Base-by-base conservation (phyloP, 352 stramenopile species). In the Globisporangium uncinulatum region DNA sequence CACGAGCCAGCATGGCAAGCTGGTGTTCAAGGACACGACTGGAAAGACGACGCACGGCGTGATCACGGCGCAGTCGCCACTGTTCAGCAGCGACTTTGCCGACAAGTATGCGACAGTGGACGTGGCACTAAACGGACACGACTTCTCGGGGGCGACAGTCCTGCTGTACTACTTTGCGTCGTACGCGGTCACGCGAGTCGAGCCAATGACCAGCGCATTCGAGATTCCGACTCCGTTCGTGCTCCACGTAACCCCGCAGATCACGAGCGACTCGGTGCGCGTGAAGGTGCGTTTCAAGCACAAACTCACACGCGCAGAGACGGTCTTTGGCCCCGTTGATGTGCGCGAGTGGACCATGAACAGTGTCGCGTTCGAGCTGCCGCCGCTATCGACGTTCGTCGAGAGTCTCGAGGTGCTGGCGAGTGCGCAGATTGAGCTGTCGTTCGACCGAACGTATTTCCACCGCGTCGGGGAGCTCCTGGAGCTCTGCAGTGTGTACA, bases 101-200 rank as follows among this genome's bases (percentile, higher is more conserved):
- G 75, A 82, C 20, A 59, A 68, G 21, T 77, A 65, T 13, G 78
- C 78, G 6, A 59, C 70, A 0, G 76, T 88, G 8, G 78, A 88
- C 20, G 67, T 90, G 0, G 80, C 80, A 0, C 52, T 90, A 7
- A 90, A 90, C 29, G 78, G 80, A 2, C 69, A 82, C 2, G 76
- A 90, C 51, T 90, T 90, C 42, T 84, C 76, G 3, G 72, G 73
- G 0, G 78, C 67, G 19, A 70, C 60, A 3, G 48, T 83, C 24
- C 51, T 61, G 34, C 29, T 90, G 10, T 70, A 82, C 43, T 90
- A 83, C 54, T 88, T 86, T 54, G 78, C 64, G 5, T 67, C 63
- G 5, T 86, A 83, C 42, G 41, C 42, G 2, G 78, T 86, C 34
- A 70, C 67, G 20, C 61, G 65, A 0, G 64, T 86, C 0, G 74